Evolutionary conservation across 1,284 basidiomycete species (phyloP).

Genomic region (Ustilago hordei): DNA sequence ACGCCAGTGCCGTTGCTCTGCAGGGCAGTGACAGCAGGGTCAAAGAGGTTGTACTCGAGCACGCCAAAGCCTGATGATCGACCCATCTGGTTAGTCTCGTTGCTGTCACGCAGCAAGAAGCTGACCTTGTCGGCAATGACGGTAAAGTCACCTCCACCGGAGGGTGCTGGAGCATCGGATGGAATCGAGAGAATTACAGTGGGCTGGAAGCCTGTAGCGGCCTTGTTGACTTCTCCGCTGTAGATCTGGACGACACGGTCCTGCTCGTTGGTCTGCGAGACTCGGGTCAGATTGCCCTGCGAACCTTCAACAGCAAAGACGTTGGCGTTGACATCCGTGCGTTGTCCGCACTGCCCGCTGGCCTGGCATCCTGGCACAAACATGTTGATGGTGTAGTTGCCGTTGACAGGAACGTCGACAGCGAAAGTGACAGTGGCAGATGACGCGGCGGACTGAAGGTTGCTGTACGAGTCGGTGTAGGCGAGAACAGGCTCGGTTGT

Average conservation of each 20-base stretch:
- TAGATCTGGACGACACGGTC: conserved; percentile 80
- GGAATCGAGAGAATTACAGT: conserved; percentile 59
- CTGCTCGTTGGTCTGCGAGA: conserved; percentile 80
- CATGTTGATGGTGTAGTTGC: conserved; percentile 85
- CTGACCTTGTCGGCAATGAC: conserved; percentile 76
- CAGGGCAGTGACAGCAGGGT: conserved; percentile 33
- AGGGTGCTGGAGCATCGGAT: conserved; percentile 73
- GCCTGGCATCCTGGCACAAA: conserved; percentile 86
- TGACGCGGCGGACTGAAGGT: conserved; percentile 75
- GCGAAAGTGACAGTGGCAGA: conserved; percentile 81
- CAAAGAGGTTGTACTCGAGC: conserved; percentile 61
- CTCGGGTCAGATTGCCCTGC: conserved; percentile 71
- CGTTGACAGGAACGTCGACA: conserved; percentile 88
- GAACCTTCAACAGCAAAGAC: conserved; percentile 76
- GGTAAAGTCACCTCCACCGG: conserved; percentile 78
- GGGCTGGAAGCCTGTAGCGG: conserved; percentile 46
- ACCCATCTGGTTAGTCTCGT: conserved; percentile 50
- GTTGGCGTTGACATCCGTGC: conserved; percentile 85
- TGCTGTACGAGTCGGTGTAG: conserved; percentile 78
- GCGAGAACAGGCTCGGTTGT: conserved; percentile 82
- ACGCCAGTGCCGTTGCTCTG: conserved; percentile 44
- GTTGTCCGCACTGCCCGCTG: conserved; percentile 81
- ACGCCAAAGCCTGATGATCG: conserved; percentile 54
- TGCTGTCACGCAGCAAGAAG: conserved; percentile 57
- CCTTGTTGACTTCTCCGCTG: conserved; percentile 79